These are phyloP conservation scores for Candida buenavistaensis DNA, from an alignment of 1,139 yeast genomes.

Conservation along the genomic window DNA sequence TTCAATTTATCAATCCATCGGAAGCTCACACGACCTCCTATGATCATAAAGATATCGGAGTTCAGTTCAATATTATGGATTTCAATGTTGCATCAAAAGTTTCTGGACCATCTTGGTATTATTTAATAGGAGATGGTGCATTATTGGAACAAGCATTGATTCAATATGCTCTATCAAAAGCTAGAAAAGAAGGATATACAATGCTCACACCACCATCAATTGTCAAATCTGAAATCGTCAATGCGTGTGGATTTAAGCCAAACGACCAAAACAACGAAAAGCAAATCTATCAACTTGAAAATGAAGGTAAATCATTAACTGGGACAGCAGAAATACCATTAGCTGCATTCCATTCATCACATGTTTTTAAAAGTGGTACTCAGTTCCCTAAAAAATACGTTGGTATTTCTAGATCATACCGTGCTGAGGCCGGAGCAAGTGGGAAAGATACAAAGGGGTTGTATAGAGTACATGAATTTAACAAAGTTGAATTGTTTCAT, in stretches of 20 bases:
- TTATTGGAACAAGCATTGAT: constrained; percentile 85
- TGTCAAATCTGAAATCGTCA: constrained; percentile 72
- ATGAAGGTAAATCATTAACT: constrained; percentile 62
- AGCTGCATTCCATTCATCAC: constrained; percentile 62
- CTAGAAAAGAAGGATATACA: constrained; percentile 65
- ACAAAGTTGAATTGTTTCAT: constrained; percentile 91
- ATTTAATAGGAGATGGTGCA: constrained; percentile 83
- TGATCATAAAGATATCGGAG: constrained; percentile 73
- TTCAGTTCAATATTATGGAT: constrained; percentile 62
- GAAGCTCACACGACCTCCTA: too few relatives aligned
- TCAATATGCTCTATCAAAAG: constrained; percentile 70
- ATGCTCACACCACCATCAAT: constrained; percentile 84
- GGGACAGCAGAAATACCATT: constrained; percentile 97
- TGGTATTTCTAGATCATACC: constrained; percentile 83
- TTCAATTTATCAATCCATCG: neutral
- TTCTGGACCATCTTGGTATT: constrained; percentile 90
- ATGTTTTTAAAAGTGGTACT: constrained; percentile 20
- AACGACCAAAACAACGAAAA: constrained; percentile 85
- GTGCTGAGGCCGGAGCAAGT: constrained; percentile 98
- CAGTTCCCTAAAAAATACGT: constrained; percentile 60
- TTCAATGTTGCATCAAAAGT: constrained; percentile 69
- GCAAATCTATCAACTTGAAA: constrained; percentile 70
- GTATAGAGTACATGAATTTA: constrained; percentile 94
- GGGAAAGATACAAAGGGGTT: constrained; percentile 92
- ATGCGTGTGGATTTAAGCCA: constrained; percentile 95